Evolutionary conservation across 192 early-diverging fungal genomes (phyloP).

Genomic region (Podila epigama): DNA sequence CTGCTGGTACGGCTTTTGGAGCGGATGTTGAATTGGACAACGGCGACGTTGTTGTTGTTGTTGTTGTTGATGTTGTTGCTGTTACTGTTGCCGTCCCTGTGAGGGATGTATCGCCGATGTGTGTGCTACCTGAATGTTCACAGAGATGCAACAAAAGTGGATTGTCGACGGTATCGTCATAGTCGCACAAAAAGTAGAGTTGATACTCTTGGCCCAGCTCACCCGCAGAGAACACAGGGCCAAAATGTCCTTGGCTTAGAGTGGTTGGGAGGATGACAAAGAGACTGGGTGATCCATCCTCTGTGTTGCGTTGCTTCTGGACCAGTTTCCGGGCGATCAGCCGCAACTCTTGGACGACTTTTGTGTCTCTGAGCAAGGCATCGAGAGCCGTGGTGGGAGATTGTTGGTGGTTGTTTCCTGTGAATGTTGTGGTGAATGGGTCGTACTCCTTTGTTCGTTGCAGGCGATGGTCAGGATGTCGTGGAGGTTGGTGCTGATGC

Average conservation of each 20-base stretch:
- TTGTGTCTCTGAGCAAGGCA: conserved; percentile 6
- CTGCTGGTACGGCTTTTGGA: neutral
- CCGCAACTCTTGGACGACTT: conserved; percentile 3
- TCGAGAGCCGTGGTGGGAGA: neutral
- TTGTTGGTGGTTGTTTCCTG: neutral
- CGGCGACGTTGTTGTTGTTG: neutral
- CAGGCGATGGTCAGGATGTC: no score
- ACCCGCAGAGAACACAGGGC: neutral
- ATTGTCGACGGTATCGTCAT: neutral
- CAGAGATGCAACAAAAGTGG: conserved; percentile 13
- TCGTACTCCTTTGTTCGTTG: no score
- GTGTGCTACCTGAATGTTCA: neutral
- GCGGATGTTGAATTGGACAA: neutral
- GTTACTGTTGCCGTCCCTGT: neutral
- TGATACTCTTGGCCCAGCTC: neutral
- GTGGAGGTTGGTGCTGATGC: neutral
- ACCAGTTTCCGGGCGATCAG: conserved; percentile 13
- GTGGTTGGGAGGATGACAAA: conserved; percentile 30
- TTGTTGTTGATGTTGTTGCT: neutral
- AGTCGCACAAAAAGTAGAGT: conserved; percentile 34
- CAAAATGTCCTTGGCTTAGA: neutral
- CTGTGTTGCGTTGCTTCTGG: neutral
- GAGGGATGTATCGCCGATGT: neutral
- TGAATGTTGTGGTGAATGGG: neutral
- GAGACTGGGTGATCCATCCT: conserved; percentile 7